A percentile compares a stretch with the other conserved stretches of the same genome.
Evolutionary conservation across 192 early-diverging fungal genomes (phyloP).

Genomic region (Blastocladiella britannica): DNA sequence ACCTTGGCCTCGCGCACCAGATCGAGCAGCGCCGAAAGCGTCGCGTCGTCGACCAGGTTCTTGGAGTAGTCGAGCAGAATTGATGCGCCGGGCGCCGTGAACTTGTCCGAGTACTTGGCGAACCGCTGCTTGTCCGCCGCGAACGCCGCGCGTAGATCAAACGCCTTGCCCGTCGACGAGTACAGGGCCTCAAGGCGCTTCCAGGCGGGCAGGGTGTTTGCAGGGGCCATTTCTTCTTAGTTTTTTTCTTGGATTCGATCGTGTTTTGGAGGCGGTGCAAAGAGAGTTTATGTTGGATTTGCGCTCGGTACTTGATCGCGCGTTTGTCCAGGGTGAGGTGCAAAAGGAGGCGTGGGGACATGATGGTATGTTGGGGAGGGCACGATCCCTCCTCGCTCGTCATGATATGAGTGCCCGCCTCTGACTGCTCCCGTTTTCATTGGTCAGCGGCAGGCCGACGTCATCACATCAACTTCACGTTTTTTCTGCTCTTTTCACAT

Average conservation of each 20-base stretch:
- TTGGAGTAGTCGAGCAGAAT: constrained; percentile 93
- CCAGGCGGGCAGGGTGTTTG: constrained; percentile 63
- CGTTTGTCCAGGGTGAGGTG: too few relatives aligned
- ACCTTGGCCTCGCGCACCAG: constrained; percentile 69
- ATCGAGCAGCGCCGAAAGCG: constrained; percentile 53
- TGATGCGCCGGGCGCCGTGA: constrained; percentile 32
- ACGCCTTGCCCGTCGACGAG: constrained; percentile 44
- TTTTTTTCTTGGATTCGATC: background rate
- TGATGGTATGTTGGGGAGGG: too few relatives aligned
- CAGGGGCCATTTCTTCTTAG: constrained; percentile 57
- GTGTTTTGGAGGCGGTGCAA: background rate
- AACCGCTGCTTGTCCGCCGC: constrained; percentile 55
- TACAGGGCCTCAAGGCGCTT: constrained; percentile 76
- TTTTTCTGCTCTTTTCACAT: too few relatives aligned
- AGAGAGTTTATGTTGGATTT: background rate
- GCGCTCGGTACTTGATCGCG: too few relatives aligned
- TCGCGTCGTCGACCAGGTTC: constrained; percentile 71
- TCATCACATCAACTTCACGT: too few relatives aligned
- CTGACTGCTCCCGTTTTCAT: too few relatives aligned
- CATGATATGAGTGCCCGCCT: too few relatives aligned
- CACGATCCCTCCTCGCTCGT: too few relatives aligned
- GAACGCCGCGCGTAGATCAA: constrained; percentile 66
- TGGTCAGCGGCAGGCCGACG: too few relatives aligned
- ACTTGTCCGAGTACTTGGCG: constrained; percentile 48
- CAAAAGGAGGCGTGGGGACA: too few relatives aligned